Percentiles rank a stretch among this genome's conserved stretches.
Conservation (phyloP, 148 eudicot species). For the Fagopyrum esculentum region DNA sequence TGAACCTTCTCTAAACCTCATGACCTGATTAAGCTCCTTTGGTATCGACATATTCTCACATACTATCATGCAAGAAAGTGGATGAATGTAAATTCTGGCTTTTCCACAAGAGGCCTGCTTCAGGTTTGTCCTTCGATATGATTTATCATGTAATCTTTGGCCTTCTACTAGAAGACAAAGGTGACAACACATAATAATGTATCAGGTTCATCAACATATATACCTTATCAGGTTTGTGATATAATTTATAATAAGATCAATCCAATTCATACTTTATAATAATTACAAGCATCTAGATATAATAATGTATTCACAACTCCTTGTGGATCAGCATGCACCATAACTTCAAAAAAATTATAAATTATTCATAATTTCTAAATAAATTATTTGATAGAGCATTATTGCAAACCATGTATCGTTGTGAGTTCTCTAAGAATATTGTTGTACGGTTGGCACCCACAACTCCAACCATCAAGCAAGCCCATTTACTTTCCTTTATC, state of each 20-base stretch:
- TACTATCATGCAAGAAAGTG: conserved; percentile 2
- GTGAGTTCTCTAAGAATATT: not conserved
- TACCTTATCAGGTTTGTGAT: too few relatives aligned
- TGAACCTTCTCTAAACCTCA: conserved; percentile 78
- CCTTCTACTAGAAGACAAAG: not conserved
- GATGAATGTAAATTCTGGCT: conserved; percentile 4
- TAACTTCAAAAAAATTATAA: not conserved
- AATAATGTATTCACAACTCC: not conserved
- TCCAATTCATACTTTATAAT: too few relatives aligned
- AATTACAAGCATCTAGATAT: not conserved
- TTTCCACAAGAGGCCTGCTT: not conserved
- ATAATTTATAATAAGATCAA: too few relatives aligned
- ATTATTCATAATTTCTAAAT: not conserved
- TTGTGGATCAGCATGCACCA: not conserved
- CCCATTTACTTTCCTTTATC: not conserved
- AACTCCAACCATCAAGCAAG: not conserved
- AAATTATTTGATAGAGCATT: not conserved
- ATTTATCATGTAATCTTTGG: not conserved
- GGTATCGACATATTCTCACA: conserved; percentile 43
- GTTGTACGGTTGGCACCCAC: not conserved
- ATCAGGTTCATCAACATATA: too few relatives aligned
- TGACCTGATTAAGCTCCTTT: conserved; percentile 69
- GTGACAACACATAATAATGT: not conserved
- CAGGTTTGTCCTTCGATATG: not conserved
- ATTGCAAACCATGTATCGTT: not conserved